Evolutionary conservation across 2,329 filamentous ascomycete species (phyloP).

Genomic region (Aureobasidium musti): DNA sequence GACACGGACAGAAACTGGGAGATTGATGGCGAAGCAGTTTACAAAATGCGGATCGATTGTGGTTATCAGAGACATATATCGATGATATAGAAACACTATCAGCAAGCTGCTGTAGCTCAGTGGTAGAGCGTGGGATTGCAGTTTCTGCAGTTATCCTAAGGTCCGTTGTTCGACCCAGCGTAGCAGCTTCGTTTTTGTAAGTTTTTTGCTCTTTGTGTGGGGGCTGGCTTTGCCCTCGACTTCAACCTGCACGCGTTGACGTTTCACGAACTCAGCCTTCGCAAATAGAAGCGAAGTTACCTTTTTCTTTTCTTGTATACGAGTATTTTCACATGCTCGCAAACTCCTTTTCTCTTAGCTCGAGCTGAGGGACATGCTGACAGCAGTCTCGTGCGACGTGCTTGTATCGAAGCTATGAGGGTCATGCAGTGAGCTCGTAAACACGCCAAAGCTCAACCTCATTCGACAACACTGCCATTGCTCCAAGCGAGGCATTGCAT

Average conservation of each 20-base stretch:
- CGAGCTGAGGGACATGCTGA: background rate
- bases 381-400: background rate
- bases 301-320: background rate
- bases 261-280: background rate
- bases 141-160: constrained; percentile 28
- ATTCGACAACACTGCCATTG: background rate
- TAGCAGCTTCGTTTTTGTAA: constrained; percentile 28
- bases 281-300: background rate
- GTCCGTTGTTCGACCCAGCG: constrained; percentile 30
- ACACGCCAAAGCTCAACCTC: background rate
- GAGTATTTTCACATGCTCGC: background rate
- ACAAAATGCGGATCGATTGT: background rate
- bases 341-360: no score
- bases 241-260: background rate
- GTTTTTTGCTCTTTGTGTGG: background rate
- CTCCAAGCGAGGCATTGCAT: no score
- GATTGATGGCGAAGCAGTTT: background rate
- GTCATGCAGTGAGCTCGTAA: background rate
- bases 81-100: background rate
- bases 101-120: constrained; percentile 29
- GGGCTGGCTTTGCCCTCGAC: background rate
- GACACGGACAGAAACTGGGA: background rate
- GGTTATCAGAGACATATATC: background rate
- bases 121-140: constrained; percentile 30
- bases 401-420: background rate